Percentiles rank a stretch among this genome's conserved stretches.
phyloP scores from a whole-genome alignment of 257 asterid species.

The Catharanthus roseus region DNA sequence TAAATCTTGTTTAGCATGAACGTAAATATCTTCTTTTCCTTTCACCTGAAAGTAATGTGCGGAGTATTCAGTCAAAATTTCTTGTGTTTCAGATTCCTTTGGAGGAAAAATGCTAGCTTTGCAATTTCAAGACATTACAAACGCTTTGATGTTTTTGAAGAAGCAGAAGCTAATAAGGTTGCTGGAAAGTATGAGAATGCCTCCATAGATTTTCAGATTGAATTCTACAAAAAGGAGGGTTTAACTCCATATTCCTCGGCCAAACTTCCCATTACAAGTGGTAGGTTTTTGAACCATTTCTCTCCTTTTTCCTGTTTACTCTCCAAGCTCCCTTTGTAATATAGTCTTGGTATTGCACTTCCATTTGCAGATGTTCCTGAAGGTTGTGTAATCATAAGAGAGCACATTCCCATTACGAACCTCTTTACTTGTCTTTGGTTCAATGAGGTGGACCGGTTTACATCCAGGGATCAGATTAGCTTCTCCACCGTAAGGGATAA shows the following conservation, averaged over 20 bases:
- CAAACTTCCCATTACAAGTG: constrained; percentile 83
- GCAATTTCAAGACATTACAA: constrained; percentile 90
- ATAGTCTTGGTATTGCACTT: not conserved
- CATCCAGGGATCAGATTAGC: constrained; percentile 92
- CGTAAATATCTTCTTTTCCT: not conserved
- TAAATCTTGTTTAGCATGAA: not conserved
- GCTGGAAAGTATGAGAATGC: constrained; percentile 80
- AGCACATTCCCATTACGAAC: constrained; percentile 78
- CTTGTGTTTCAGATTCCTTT: constrained; percentile 52
- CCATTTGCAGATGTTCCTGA: constrained; percentile 78
- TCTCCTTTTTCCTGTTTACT: not conserved
- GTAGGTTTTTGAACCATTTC: constrained; percentile 27
- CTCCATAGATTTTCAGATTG: constrained; percentile 89
- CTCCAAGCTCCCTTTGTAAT: not conserved
- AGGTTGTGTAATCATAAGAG: constrained; percentile 87
- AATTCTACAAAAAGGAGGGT: constrained; percentile 76
- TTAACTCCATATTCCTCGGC: constrained; percentile 65
- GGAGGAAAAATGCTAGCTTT: constrained; percentile 90
- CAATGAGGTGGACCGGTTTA: constrained; percentile 88
- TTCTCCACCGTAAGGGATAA: constrained; percentile 89
- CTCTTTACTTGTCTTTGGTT: constrained; percentile 96
- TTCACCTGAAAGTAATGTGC: not conserved
- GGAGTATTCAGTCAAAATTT: not conserved
- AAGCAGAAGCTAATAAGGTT: constrained; percentile 95
- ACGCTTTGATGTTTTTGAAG: constrained; percentile 82